Evolutionary conservation across 768 basidiomycete species (phyloP).

Genomic region (Pulveroboletus ravenelii): DNA sequence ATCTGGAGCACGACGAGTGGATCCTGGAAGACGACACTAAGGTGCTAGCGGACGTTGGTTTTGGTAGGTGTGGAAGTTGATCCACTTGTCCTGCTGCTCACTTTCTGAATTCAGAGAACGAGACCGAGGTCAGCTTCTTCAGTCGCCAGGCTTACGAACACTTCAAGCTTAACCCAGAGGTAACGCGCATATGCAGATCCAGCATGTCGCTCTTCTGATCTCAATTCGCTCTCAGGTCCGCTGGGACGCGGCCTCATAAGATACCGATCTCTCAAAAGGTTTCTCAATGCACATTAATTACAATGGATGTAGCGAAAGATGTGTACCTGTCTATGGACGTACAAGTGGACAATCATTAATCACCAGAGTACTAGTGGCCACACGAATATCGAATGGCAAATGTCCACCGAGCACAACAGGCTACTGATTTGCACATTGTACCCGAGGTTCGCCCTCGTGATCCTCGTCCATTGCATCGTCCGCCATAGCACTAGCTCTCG

Average conservation of each 20-base stretch:
- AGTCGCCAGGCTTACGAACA: conserved; percentile 67
- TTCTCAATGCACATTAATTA: conserved; percentile 26
- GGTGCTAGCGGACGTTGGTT: conserved; percentile 63
- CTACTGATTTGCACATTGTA: conserved; percentile 93
- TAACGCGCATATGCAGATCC: conserved; percentile 23
- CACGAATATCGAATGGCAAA: conserved; percentile 17
- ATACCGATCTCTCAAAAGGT: background rate
- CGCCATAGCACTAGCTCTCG: conserved; percentile 43
- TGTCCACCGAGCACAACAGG: conserved; percentile 10
- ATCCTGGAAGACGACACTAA: conserved; percentile 67
- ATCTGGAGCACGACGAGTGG: conserved; percentile 94
- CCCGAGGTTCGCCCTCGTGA: conserved; percentile 76
- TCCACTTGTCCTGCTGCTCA: background rate
- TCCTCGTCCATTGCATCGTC: conserved; percentile 95
- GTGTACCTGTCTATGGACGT: conserved; percentile 28
- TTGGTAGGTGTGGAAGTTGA: conserved; percentile 55
- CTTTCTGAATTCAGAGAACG: conserved; percentile 63
- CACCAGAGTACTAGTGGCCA: conserved; percentile 17
- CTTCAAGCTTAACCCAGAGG: conserved; percentile 83
- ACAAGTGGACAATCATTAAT: conserved; percentile 12
- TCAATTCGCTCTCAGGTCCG: conserved; percentile 16
- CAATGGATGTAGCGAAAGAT: conserved; percentile 26
- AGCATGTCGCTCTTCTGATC: background rate
- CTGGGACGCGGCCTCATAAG: conserved; percentile 24
- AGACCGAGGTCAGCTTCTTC: conserved; percentile 94